Percentiles rank a stretch among this genome's conserved stretches.
Conservation (phyloP, 371 early-diverging fungal genomes). For the Zopfochytrium polystomum region DNA sequence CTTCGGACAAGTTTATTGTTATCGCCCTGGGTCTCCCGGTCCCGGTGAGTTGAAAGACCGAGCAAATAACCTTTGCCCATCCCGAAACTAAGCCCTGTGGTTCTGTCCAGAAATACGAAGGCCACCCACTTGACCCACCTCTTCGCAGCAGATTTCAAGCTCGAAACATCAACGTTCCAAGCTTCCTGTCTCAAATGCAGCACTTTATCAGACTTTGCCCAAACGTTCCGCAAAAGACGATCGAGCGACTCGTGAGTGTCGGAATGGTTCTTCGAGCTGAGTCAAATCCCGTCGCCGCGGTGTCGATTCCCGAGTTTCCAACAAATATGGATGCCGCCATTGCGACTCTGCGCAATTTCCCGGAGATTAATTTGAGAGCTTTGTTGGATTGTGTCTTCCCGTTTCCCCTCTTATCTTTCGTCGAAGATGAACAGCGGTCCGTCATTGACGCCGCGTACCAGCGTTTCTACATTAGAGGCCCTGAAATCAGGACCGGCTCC, state of each 20-base stretch:
- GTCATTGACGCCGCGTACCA: conserved; percentile 67
- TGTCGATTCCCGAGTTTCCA: conserved; percentile 72
- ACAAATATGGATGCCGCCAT: conserved; percentile 58
- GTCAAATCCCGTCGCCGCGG: conserved; percentile 45
- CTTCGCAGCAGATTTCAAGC: conserved; percentile 76
- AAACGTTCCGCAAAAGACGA: conserved; percentile 49
- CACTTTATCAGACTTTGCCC: conserved; percentile 43
- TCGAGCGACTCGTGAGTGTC: conserved; percentile 65
- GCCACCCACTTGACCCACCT: conserved; percentile 80
- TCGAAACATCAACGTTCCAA: conserved; percentile 51
- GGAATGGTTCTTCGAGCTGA: conserved; percentile 57
- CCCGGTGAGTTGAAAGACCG: conserved; percentile 30
- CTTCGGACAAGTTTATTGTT: conserved; percentile 68
- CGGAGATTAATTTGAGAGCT: conserved; percentile 55
- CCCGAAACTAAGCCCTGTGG: not conserved
- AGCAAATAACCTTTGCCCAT: conserved; percentile 3
- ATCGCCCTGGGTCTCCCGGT: conserved; percentile 79
- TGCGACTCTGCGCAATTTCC: conserved; percentile 49
- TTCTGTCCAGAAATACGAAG: conserved; percentile 63
- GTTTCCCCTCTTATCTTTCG: conserved; percentile 60
- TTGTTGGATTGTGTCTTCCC: conserved; percentile 67
- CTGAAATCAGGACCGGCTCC: conserved; percentile 26
- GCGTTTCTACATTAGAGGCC: conserved; percentile 63
- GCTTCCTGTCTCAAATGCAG: conserved; percentile 56
- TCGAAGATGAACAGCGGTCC: conserved; percentile 56